phyloP scores from a whole-genome alignment of 2,329 filamentous ascomycete species.

The Penicillium sp. region DNA sequence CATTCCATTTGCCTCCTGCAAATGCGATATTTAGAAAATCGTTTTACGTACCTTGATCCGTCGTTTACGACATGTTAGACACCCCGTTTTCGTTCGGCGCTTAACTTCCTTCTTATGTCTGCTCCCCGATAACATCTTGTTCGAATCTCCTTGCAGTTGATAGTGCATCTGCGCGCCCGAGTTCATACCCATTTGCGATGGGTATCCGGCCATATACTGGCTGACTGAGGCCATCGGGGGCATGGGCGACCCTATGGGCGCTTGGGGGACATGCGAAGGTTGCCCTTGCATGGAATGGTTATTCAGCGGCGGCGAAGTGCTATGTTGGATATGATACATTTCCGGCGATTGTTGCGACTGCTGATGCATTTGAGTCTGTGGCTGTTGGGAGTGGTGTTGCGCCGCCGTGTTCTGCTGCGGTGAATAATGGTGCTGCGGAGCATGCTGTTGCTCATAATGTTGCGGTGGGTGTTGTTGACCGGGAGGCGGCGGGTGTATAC shows the following conservation, averaged over 20 bases:
- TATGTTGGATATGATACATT: constrained; percentile 38
- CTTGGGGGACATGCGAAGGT: constrained; percentile 42
- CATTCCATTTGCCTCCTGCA: constrained; percentile 4
- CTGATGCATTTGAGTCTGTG: constrained; percentile 22
- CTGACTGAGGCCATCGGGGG: constrained; percentile 59
- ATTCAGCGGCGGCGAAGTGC: constrained; percentile 26
- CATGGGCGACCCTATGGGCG: constrained; percentile 58
- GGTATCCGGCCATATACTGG: constrained; percentile 58
- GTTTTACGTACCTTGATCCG: constrained; percentile 70
- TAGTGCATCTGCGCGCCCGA: constrained; percentile 56
- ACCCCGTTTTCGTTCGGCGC: constrained; percentile 75
- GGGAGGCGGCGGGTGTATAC: constrained; percentile 27
- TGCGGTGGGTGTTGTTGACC: constrained; percentile 35
- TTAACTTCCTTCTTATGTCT: constrained; percentile 75
- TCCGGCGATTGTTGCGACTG: constrained; percentile 37
- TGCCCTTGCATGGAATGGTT: constrained; percentile 31
- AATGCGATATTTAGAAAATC: constrained; percentile 2
- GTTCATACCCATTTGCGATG: constrained; percentile 42
- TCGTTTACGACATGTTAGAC: constrained; percentile 67
- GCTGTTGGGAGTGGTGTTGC: constrained; percentile 42
- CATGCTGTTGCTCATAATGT: constrained; percentile 20
- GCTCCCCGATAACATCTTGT: constrained; percentile 63
- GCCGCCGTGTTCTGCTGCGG: constrained; percentile 30
- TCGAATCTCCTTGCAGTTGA: constrained; percentile 55
- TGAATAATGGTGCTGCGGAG: constrained; percentile 21